Percentiles rank a stretch among this genome's conserved stretches.
Evolutionary conservation across 2,329 filamentous ascomycete species (phyloP).

Genomic region (Fusarium fracticaudum): DNA sequence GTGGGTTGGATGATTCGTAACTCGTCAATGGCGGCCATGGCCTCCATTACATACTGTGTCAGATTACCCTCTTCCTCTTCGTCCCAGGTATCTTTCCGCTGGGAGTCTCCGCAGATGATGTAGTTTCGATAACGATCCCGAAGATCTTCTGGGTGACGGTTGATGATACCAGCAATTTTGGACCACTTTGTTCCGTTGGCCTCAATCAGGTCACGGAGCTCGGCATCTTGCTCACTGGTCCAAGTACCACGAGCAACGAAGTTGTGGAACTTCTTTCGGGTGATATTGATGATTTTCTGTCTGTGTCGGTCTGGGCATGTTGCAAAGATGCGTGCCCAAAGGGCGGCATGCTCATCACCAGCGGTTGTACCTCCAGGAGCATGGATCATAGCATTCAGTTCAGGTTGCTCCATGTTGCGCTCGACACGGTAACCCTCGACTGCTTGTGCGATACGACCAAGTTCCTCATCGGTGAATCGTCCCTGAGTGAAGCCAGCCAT

Average conservation of each 20-base stretch:
- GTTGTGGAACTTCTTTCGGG: constrained; percentile 72
- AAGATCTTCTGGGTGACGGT: constrained; percentile 71
- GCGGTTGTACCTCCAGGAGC: constrained; percentile 49
- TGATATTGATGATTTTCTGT: constrained; percentile 64
- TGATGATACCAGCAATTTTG: constrained; percentile 68
- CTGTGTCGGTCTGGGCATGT: constrained; percentile 61
- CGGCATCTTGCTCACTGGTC: constrained; percentile 50
- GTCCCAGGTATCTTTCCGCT: constrained; percentile 66
- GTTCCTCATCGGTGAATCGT: constrained; percentile 56
- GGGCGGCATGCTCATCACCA: constrained; percentile 50
- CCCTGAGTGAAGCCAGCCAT: constrained; percentile 49
- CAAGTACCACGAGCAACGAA: constrained; percentile 64
- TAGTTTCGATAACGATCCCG: constrained; percentile 78
- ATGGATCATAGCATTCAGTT: constrained; percentile 60
- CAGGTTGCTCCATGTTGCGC: constrained; percentile 52
- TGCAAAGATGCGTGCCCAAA: constrained; percentile 62
- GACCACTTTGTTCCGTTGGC: constrained; percentile 65
- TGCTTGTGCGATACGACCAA: constrained; percentile 51
- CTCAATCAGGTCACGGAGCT: constrained; percentile 49
- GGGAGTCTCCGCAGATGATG: constrained; percentile 64
- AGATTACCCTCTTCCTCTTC: constrained; percentile 67
- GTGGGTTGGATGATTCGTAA: constrained; percentile 47
- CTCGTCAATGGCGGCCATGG: constrained; percentile 59
- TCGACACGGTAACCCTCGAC: constrained; percentile 58
- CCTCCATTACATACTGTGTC: constrained; percentile 61